These are phyloP conservation scores for Pyracantha coccinea DNA, from an alignment of 331 rosid species.

Conservation along the genomic window DNA sequence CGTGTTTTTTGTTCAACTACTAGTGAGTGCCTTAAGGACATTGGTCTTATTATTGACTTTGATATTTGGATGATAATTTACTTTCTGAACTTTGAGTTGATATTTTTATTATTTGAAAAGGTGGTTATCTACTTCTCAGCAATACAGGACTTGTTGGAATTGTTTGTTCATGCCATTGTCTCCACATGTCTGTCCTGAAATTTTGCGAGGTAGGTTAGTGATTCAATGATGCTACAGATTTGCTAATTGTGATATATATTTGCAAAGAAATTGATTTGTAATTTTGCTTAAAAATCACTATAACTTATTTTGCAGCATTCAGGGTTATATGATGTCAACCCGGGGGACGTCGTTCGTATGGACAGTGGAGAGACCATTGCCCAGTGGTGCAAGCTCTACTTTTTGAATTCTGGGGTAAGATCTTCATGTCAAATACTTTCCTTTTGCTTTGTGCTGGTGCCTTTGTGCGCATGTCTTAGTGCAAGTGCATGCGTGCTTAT, in stretches of 20 bases:
- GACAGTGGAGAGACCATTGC: conserved; percentile 57
- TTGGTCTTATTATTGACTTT: conserved; percentile 1
- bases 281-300: conserved; percentile 5
- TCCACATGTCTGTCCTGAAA: conserved; percentile 60
- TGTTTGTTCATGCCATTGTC: conserved; percentile 59
- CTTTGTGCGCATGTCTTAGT: background rate
- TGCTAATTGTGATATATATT: background rate
- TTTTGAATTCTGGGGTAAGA: conserved; percentile 50
- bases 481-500: background rate
- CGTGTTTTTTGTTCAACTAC: conserved; percentile 54
- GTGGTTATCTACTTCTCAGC: conserved; percentile 63
- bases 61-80: background rate
- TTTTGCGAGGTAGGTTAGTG: conserved; percentile 55
- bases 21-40: conserved; percentile 34
- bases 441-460: background rate
- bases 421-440: conserved; percentile 11
- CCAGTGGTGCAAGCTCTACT: conserved; percentile 47
- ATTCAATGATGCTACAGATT: background rate
- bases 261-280: background rate
- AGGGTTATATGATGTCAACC: conserved; percentile 41
- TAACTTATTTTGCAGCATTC: conserved; percentile 46
- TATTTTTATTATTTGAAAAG: conserved; percentile 27
- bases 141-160: conserved; percentile 66
- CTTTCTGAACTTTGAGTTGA: conserved; percentile 20
- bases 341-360: conserved; percentile 50